These are phyloP conservation scores for Selaginella moellendorffii DNA, from an alignment of 75 land plant species.

Conservation along the genomic window DNA sequence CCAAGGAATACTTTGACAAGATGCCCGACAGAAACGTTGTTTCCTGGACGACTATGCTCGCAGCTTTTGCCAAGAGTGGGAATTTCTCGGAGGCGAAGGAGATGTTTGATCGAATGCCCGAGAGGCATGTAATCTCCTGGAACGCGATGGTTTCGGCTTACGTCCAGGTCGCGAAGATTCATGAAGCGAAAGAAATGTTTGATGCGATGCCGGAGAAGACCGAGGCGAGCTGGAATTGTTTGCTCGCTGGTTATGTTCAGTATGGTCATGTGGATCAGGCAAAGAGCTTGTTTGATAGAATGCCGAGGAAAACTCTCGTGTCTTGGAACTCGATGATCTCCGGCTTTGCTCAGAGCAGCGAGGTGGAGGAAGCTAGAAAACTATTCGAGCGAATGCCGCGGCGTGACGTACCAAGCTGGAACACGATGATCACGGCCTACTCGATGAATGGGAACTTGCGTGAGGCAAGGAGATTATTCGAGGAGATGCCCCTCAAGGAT, in stretches of 20 bases:
- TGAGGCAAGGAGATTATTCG: neutral
- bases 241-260: neutral
- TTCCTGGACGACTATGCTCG: constrained; percentile 3
- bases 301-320: neutral
- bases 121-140: neutral
- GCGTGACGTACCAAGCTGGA: neutral
- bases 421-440: neutral
- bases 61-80: neutral
- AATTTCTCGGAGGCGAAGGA: neutral
- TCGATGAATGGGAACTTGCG: neutral
- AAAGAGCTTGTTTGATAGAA: neutral
- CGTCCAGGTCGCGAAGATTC: neutral
- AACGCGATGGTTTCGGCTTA: neutral
- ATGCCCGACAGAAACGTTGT: constrained; percentile 2
- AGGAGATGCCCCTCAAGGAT: neutral
- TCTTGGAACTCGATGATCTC: neutral
- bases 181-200: neutral
- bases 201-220: neutral
- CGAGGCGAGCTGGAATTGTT: neutral
- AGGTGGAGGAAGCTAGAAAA: neutral
- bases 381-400: neutral
- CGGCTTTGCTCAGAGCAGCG: neutral
- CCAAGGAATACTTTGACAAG: neutral
- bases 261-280: neutral
- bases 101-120: constrained; percentile 2